Evolutionary conservation across 441 rosid genomes (phyloP), one percentile per base, ranked within the genome.

Genomic region (Daphne laureola): DNA sequence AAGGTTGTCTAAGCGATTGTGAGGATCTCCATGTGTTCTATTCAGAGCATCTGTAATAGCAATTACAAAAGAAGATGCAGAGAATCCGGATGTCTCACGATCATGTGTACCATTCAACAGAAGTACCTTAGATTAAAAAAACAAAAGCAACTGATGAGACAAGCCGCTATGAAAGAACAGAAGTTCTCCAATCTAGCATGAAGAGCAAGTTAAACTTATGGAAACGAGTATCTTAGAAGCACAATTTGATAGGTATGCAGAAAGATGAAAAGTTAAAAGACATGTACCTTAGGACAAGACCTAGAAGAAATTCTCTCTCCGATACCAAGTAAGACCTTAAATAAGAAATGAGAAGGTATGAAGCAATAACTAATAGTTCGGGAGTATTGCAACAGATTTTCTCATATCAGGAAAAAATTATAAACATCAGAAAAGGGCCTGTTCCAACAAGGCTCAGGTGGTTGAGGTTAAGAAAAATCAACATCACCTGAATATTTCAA

Each of bases 261-360:
- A 46, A 8, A 4, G 14, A 17, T n/a, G 0, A 46, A 46, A 9
- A 21, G 5, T 27, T 38, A 36, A 14, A 14, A 46, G 14, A 38
- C 25, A 16, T 15, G 46, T 70, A 87, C 98, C 98, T 92, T 92
- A 15, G 80, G 90, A 74, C 95, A 88, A 57, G 80, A 64, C 75
- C 83, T 79, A 40, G 88, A 82, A 67, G 96, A 73, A 55, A 92
- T 82, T 18, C 72, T 77, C 84, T 92, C 98, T 49, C 96, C 98
- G 63, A 86, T 73, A 65, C 95, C 94, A 68, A 80, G 93, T 64
- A 92, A 74, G 54, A 92, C 98, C 98, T 91, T 63, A 53, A 43
- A 57, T 47, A 57, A 59, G 45, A 6, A 45, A 31, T 31, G 38
- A 31, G 38, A 31, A 55, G 27, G 43, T 36, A 43, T n/a, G 35